Evolutionary conservation across 768 basidiomycete species (phyloP).

Genomic region (Naganishia vaughanmartiniae): DNA sequence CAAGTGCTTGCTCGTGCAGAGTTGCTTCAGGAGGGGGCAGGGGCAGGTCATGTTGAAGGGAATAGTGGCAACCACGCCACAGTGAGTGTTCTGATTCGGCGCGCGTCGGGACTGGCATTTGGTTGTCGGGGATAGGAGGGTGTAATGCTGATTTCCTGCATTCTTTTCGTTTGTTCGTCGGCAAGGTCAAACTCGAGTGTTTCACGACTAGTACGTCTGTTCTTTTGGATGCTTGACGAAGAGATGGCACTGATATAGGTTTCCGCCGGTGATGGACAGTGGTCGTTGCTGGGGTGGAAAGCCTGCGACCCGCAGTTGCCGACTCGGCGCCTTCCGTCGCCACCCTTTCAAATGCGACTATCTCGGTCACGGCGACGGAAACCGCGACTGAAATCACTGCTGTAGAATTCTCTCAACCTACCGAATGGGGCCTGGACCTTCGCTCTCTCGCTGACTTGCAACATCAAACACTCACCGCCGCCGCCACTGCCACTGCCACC

Average conservation of each 20-base stretch:
- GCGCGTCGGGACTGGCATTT: not conserved
- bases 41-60: conserved; percentile 31
- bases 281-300: not conserved
- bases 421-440: not conserved
- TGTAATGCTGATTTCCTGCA: not conserved
- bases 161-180: not conserved
- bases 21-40: not conserved
- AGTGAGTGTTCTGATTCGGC: conserved; percentile 33
- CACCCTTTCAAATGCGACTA: too few species aligned
- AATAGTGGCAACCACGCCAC: conserved; percentile 48
- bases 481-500: not conserved
- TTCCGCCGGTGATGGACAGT: not conserved
- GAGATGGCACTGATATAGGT: not conserved
- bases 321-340: not conserved
- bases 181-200: conserved; percentile 33
- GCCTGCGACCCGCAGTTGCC: not conserved
- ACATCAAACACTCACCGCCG: not conserved
- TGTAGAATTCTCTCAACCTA: too few species aligned
- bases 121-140: not conserved
- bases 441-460: not conserved
- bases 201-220: conserved; percentile 41
- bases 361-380: too few species aligned
- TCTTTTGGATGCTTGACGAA: not conserved
- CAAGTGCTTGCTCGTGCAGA: not conserved
- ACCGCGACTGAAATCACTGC: too few species aligned